Evolutionary conservation across 2,329 filamentous ascomycete genomes (phyloP), one percentile per base, ranked within the genome.

Genomic region (Diaporthe eres): DNA sequence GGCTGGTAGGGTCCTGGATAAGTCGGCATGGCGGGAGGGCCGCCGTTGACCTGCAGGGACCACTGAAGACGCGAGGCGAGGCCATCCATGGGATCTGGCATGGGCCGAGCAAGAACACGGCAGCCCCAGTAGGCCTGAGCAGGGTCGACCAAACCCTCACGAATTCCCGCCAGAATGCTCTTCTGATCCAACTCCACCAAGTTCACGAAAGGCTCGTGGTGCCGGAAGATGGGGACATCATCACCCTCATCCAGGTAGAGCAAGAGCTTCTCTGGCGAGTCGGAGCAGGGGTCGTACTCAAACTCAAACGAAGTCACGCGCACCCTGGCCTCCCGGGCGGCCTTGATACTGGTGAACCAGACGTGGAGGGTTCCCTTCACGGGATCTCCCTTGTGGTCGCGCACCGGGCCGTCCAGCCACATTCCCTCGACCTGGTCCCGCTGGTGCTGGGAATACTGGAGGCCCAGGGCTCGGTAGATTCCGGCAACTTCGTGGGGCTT

Each of bases 201-300:
- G 15, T 70, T 42, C 2, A 55, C 65, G 17, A 55, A 70, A 0
- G 65, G 65, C 22, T 70, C n/a, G n/a, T 65, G n/a, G 34, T 63
- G 57, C 7, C 10, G 13, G 31, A 61, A 71, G 25, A 47, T 22
- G 0, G 25, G 42, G 2, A 42, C 39, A 2, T 65, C 25, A 4
- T 31, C 22, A 10, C 12, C 58, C 37, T 74, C 60, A 9, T 51
- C 44, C 2, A 31, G 44, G 25, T 31, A 7, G 1, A 75, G 17
- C 2, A 53, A 53, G 4, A 71, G 37, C 4, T 55, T 31, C 6
- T 55, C 8, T 0, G 42, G 55, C 1, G 28, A n/a, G 4, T 28
- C 19, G 4, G 65, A 61, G 28, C 75, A 77, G 12, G 75, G 75
- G 6, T 77, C 75, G 7, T n/a, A 49, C 60, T 77, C 75, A 19